These are phyloP conservation scores for Phytophthora tubulina DNA, from an alignment of 352 stramenopile genomes.

Conservation along the genomic window DNA sequence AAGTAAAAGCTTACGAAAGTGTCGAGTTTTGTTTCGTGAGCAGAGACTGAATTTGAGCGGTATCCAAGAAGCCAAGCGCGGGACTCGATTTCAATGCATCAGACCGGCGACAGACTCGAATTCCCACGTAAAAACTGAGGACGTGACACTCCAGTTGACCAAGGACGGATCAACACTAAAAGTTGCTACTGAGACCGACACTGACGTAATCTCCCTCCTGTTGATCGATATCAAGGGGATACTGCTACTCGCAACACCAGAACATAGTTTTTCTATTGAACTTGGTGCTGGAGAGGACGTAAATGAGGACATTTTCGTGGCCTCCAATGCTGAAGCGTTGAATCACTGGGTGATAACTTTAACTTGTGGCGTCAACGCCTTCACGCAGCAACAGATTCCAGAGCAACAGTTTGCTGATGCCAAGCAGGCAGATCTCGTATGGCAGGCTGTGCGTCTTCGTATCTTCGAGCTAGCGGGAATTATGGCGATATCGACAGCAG, in stretches of 20 bases:
- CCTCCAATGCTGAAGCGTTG: conserved; percentile 17
- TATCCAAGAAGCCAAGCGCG: conserved; percentile 46
- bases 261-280: conserved; percentile 30
- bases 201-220: neutral
- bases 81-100: conserved; percentile 31
- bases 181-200: neutral
- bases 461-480: conserved; percentile 51
- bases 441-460: conserved; percentile 55
- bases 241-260: neutral
- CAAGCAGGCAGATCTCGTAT: conserved; percentile 40
- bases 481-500: conserved; percentile 26
- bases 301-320: conserved; percentile 5
- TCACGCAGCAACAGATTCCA: conserved; percentile 40
- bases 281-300: neutral
- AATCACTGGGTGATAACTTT: conserved; percentile 51
- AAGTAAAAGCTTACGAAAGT: neutral
- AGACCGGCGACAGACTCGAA: neutral
- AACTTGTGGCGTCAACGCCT: conserved; percentile 50
- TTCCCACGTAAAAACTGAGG: neutral
- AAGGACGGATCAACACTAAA: conserved; percentile 34
- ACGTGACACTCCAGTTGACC: conserved; percentile 16
- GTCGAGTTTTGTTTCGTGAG: neutral
- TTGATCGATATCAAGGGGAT: conserved; percentile 27
- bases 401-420: neutral
- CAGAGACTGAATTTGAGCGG: conserved; percentile 35